Conservation (phyloP, 139 green algal species). For the Pleodorina starrii region DNA sequence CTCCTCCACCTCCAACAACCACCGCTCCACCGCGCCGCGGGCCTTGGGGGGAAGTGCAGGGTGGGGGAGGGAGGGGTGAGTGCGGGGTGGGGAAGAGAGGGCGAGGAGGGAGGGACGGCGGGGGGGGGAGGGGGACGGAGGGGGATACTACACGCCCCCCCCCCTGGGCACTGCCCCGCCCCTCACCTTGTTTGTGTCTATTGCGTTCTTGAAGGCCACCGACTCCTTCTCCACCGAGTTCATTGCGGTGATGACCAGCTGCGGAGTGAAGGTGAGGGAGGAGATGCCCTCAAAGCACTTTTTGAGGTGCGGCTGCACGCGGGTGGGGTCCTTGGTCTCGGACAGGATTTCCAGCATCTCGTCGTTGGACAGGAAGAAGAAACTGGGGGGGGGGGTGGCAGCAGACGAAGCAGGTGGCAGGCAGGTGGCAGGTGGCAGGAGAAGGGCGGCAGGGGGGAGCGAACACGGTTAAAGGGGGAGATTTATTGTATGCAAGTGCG, state of each 20-base stretch:
- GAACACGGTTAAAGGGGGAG: no score
- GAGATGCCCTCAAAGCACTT: constrained; percentile 88
- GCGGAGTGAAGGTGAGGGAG: constrained; percentile 73
- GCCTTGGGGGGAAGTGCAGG: constrained; percentile 24
- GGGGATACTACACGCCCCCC: neutral
- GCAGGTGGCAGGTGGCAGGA: no score
- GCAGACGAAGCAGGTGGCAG: no score
- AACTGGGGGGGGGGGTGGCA: constrained; percentile 54
- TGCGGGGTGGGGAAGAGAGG: neutral
- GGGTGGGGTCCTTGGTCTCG: constrained; percentile 84
- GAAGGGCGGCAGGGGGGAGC: no score
- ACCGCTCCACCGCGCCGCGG: constrained; percentile 85
- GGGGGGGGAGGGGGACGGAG: neutral
- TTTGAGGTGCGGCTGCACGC: constrained; percentile 82
- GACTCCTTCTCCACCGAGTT: constrained; percentile 80
- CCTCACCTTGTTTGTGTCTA: constrained; percentile 63
- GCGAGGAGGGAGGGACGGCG: neutral
- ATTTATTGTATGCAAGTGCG: no score
- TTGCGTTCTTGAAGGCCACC: constrained; percentile 73
- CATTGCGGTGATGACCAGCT: constrained; percentile 82
- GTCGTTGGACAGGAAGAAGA: constrained; percentile 92
- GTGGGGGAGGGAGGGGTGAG: neutral
- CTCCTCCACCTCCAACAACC: constrained; percentile 83
- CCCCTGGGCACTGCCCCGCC: neutral
- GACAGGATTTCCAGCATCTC: constrained; percentile 91